phyloP scores from a whole-genome alignment of 2,329 filamentous ascomycete genomes.

The Phialemonium atrogriseum region DNA sequence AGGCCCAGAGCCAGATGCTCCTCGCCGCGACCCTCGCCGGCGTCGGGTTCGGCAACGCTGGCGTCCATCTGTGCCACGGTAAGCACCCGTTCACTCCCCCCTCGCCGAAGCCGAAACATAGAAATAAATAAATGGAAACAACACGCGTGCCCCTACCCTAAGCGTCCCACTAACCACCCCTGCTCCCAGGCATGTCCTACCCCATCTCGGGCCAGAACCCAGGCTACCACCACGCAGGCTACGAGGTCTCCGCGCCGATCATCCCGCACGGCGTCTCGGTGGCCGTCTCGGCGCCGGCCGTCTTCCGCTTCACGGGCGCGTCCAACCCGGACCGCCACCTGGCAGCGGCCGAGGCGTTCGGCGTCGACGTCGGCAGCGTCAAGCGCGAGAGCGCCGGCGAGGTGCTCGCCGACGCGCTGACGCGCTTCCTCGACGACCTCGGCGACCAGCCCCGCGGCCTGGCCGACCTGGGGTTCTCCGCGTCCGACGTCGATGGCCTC shows the following conservation, averaged over 20 bases:
- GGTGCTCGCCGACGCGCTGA: constrained; percentile 74
- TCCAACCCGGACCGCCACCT: constrained; percentile 91
- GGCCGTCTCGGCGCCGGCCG: constrained; percentile 84
- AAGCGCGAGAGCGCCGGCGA: constrained; percentile 86
- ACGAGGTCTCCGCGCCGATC: constrained; percentile 65
- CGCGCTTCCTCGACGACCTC: constrained; percentile 70
- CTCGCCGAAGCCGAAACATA: too few relatives aligned
- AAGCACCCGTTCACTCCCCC: constrained; percentile 15
- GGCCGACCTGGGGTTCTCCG: constrained; percentile 72
- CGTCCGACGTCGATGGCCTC: constrained; percentile 67
- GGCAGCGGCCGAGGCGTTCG: constrained; percentile 81
- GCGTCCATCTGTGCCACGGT: constrained; percentile 71
- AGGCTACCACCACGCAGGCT: constrained; percentile 82
- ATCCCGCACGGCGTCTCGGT: constrained; percentile 96
- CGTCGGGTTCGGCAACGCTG: constrained; percentile 95
- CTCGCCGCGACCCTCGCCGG: constrained; percentile 89
- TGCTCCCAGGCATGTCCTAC: constrained; percentile 79
- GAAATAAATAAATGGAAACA: too few relatives aligned
- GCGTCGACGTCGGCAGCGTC: constrained; percentile 79
- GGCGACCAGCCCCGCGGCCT: constrained; percentile 88
- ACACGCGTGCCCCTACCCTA: neutral
- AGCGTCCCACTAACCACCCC: constrained; percentile 3
- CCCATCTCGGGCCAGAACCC: constrained; percentile 95
- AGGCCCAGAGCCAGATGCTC: constrained; percentile 93
- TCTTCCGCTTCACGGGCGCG: constrained; percentile 86